Evolutionary conservation across 768 basidiomycete genomes (phyloP).

Genomic region (Paxillus involutus): DNA sequence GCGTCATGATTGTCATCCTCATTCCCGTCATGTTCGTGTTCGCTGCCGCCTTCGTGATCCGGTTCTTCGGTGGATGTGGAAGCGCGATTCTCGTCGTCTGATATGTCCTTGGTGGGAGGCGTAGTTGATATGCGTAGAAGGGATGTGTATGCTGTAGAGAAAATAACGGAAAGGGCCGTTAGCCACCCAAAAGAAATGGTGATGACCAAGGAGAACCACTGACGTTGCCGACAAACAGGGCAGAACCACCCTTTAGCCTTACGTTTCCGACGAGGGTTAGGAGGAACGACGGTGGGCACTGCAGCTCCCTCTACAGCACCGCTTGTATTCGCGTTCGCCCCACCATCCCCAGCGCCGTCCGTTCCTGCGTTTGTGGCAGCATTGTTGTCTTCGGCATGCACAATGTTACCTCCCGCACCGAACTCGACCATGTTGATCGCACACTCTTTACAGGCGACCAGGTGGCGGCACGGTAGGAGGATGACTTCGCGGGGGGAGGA

Average conservation of each 20-base stretch:
- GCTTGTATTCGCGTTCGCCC: conserved; percentile 9
- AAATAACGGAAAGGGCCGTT: neutral
- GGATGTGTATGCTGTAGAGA: conserved; percentile 75
- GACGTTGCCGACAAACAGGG: conserved; percentile 93
- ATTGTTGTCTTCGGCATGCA: conserved; percentile 46
- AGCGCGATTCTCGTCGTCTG: conserved; percentile 28
- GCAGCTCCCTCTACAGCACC: conserved; percentile 26
- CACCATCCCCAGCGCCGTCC: conserved; percentile 21
- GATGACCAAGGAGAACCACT: conserved; percentile 31
- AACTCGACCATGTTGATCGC: conserved; percentile 98
- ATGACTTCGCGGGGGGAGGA: conserved; percentile 89
- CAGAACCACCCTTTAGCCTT: conserved; percentile 98
- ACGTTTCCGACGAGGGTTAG: conserved; percentile 70
- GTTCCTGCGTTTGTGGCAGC: conserved; percentile 29
- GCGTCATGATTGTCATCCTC: conserved; percentile 1
- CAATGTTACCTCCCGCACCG: conserved; percentile 87
- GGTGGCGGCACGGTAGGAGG: conserved; percentile 87
- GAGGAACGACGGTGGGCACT: conserved; percentile 24
- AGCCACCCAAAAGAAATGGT: neutral
- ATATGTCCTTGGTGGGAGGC: conserved; percentile 47
- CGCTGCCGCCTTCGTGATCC: conserved; percentile 13
- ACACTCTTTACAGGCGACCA: conserved; percentile 95
- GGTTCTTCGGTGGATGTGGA: conserved; percentile 28
- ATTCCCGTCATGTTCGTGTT: conserved; percentile 16
- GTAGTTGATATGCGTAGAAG: conserved; percentile 78